These are phyloP conservation scores for Aquanectria penicillioides DNA, from an alignment of 2,329 filamentous ascomycete genomes.

Conservation along the genomic window DNA sequence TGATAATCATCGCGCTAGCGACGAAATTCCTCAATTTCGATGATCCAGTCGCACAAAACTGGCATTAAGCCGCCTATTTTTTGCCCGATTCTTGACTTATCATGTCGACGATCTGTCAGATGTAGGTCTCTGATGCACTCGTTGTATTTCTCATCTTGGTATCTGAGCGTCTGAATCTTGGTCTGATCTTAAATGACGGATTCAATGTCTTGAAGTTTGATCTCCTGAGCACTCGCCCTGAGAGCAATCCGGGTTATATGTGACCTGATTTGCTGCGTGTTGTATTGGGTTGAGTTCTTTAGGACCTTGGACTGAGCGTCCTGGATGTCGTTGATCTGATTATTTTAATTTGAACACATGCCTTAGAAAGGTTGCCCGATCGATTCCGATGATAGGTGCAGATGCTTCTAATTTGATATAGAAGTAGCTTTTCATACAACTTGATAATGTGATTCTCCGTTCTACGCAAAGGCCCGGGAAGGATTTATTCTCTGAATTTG, in stretches of 20 bases:
- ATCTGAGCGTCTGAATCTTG: slow-evolving; percentile 3
- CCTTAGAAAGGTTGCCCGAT: slow-evolving; percentile 41
- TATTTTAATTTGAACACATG: slow-evolving; percentile 46
- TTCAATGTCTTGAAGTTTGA: slow-evolving; percentile 16
- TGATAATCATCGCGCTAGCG: slow-evolving; percentile 35
- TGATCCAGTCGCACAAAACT: slow-evolving; percentile 45
- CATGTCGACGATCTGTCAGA: neutral
- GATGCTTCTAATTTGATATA: slow-evolving; percentile 54
- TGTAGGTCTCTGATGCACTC: neutral
- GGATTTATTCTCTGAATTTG: slow-evolving; percentile 27
- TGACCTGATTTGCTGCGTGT: slow-evolving; percentile 16
- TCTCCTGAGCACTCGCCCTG: neutral
- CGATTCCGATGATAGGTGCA: slow-evolving; percentile 48
- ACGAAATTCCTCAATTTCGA: slow-evolving; percentile 39
- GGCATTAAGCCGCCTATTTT: slow-evolving; percentile 18
- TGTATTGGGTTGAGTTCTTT: slow-evolving; percentile 23
- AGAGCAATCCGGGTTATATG: slow-evolving; percentile 1
- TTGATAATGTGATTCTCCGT: slow-evolving; percentile 44
- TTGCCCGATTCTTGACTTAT: neutral
- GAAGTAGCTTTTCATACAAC: slow-evolving; percentile 53
- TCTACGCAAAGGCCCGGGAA: slow-evolving; percentile 23
- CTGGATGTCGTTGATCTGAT: slow-evolving; percentile 46
- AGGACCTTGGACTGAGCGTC: slow-evolving; percentile 36
- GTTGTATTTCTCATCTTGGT: slow-evolving; percentile 19
- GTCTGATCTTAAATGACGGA: slow-evolving; percentile 18